These are phyloP conservation scores for Rhizophagus prolifer DNA, from an alignment of 192 early-diverging fungal species.

Conservation along the genomic window DNA sequence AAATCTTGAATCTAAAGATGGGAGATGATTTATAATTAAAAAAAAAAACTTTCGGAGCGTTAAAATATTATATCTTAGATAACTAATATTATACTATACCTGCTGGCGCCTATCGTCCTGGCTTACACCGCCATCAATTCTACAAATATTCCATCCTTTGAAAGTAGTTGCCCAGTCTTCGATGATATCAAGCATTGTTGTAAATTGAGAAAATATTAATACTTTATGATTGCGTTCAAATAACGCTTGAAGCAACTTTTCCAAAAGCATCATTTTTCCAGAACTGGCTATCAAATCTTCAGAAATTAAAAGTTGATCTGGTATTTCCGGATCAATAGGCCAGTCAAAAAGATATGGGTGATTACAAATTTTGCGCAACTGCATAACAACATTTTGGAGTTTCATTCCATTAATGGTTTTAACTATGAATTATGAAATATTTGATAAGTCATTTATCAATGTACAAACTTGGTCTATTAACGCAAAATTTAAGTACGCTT, in stretches of 20 bases:
- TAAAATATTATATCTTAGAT: too few relatives aligned
- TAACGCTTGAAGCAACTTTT: slow-evolving; percentile 76
- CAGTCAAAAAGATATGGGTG: slow-evolving; percentile 94
- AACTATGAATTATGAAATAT: background rate
- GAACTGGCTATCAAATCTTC: slow-evolving; percentile 66
- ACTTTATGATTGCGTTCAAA: slow-evolving; percentile 87
- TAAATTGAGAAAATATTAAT: slow-evolving; percentile 93
- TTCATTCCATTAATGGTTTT: slow-evolving; percentile 63
- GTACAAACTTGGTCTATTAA: background rate
- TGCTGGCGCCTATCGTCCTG: slow-evolving; percentile 80
- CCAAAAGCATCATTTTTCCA: slow-evolving; percentile 87
- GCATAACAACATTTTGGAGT: slow-evolving; percentile 86
- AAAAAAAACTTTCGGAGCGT: background rate
- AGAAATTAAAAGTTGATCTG: slow-evolving; percentile 47
- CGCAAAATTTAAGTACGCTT: background rate
- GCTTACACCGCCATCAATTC: slow-evolving; percentile 83
- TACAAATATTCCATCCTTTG: slow-evolving; percentile 78
- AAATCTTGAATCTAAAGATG: slow-evolving; percentile 65
- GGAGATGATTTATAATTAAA: background rate
- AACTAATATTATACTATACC: background rate
- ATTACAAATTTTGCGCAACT: slow-evolving; percentile 94
- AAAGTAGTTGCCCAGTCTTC: slow-evolving; percentile 85
- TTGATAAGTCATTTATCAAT: background rate
- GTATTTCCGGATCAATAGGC: slow-evolving; percentile 59
- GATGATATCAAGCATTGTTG: slow-evolving; percentile 85